Base-by-base conservation (phyloP, 169 alveolate genomes). In the Babesia gibsoni region DNA sequence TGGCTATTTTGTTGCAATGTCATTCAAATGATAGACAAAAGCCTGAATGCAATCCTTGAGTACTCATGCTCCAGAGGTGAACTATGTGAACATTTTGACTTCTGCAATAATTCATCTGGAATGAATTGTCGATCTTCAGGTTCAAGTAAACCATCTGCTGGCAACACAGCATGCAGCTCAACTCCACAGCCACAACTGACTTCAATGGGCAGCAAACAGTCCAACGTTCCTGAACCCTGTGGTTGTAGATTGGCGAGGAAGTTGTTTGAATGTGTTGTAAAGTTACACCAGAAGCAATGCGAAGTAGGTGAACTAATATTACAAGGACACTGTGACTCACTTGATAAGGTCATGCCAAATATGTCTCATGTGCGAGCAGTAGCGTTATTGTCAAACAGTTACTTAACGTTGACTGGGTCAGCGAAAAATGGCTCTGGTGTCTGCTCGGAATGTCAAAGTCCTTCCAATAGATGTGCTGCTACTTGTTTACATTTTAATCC, bases 361-460 rank as follows among this genome's bases (percentile, higher is more conserved):
- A 5, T 58, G 20, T 58, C 56, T 12, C 68, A 58, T 23, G 42
- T 16, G n/a, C 68, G 68, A 12, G 68, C 54, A 25, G 14, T 39
- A 0, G 7, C 5, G 6, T 41, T 58, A 36, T 14, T 58, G 52
- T 7, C 20, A 18, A 36, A 30, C 1, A 4, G 12, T 29, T 58
- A 36, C 23, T 39, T 6, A 0, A 49, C 4, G 0, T 5, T 58
- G 5, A 23, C n/a, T n/a, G n/a, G n/a, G n/a, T n/a, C n/a, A n/a
- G n/a, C 6, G n/a, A n/a, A 36, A 0, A 20, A 30, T 30, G 3
- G 25, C 23, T 4, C 5, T 12, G 52, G 20, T 9, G 23, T 20
- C 18, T 42, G 45, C 8, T 42, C 27, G 32, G 22, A 48, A 18
- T 18, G 22, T 48, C 12, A n/a, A 9, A 9, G 9, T 22, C 36